Base-by-base conservation (phyloP, 73 alveolate species). In the Diophrys sp. region DNA sequence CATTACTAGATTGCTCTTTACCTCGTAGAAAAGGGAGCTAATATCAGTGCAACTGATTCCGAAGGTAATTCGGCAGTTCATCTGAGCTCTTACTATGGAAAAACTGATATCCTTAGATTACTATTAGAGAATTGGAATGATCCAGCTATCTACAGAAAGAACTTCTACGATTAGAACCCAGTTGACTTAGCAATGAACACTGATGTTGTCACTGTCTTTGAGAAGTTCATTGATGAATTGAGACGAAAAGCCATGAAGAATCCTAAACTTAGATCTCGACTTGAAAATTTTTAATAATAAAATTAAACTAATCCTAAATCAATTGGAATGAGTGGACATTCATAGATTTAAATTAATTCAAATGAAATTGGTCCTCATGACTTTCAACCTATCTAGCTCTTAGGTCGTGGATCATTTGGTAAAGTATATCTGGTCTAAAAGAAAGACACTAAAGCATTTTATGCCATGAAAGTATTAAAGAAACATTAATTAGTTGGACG, bases 381-480 rank as follows among this genome's bases (percentile, higher is more conserved):
- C 23, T 68, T 68, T 55, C 2, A 23, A 2, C 54, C 31, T 31
- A 68, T 68, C 44, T 26, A 68, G 2, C 25, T 68, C 54, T 31
- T 68, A 25, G 75, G 75, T 2, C 1, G 24, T 26, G 75, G 75
- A 26, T 44, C 75, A 25, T 68, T 68, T 68, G 75, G 75, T 14
- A 68, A 68, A 68, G 75, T 68, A n/a, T 68, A 68, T 55, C 18
- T 44, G 18, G 62, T 44, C 18, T 11, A 44, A 18, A 5, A 44
- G 5, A 18, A 11, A 11, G 94, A 14, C 18, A 56, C 34, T 11
- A 73, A 33, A 34, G 73, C 77, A 69, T 83, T 93, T 44, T 90
- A 56, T 79, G 98, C 98, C 31, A 97, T 97, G 99, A 97, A 97
- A 85, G 97, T 97, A 24, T 78, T 97, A 31, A 72, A 88, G 76